Conservation (phyloP, 2,329 filamentous ascomycete genomes). For the Arachnopeziza araneosa region DNA sequence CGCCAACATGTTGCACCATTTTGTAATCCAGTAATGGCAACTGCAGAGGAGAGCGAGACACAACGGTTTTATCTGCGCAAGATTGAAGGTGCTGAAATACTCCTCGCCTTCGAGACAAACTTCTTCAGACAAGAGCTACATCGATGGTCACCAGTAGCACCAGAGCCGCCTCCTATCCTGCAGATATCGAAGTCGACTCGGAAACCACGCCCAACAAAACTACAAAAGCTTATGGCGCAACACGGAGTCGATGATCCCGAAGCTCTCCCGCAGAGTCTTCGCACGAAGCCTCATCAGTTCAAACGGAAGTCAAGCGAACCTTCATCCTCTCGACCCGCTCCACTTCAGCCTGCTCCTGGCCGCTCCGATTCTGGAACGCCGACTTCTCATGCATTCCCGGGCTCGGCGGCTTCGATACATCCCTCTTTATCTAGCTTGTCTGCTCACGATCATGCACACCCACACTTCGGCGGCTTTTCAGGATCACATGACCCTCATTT, state of each 20-base stretch:
- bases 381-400: conserved; percentile 23
- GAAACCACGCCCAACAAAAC: conserved; percentile 92
- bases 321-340: conserved; percentile 20
- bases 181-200: conserved; percentile 86
- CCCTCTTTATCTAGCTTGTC: conserved; percentile 25
- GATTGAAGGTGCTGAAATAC: conserved; percentile 92
- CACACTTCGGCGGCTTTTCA: conserved; percentile 19
- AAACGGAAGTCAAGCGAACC: conserved; percentile 30
- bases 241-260: conserved; percentile 87
- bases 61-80: conserved; percentile 95
- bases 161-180: conserved; percentile 76
- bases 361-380: conserved; percentile 28
- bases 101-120: conserved; percentile 91
- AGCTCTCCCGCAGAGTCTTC: conserved; percentile 69
- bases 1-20: conserved; percentile 74
- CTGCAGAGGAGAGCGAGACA: conserved; percentile 78
- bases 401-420: conserved; percentile 16
- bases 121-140: conserved; percentile 95
- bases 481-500: conserved; percentile 23
- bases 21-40: conserved; percentile 76
- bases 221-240: conserved; percentile 89
- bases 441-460: conserved; percentile 25
- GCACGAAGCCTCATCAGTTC: conserved; percentile 29
- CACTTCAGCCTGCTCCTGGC: conserved; percentile 29
- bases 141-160: conserved; percentile 88